phyloP scores from a whole-genome alignment of 169 alveolate species.

The Fabrea salina region DNA sequence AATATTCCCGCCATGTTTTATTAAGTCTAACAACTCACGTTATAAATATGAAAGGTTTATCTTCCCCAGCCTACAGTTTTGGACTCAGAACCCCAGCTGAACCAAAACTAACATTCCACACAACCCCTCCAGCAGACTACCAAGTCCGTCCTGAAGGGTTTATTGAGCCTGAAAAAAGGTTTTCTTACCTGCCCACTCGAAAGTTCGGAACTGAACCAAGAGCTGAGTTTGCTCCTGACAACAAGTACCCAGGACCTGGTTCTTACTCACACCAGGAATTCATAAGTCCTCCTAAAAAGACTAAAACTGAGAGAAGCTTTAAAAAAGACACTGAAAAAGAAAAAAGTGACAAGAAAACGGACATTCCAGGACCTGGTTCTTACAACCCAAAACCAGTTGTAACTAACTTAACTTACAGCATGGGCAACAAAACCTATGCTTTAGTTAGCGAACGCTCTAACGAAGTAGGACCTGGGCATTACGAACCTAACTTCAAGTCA shows the following conservation, averaged over 20 bases:
- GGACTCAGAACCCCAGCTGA: conserved; percentile 10
- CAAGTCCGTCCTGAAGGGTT: not conserved
- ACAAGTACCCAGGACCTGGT: conserved; percentile 26
- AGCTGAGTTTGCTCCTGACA: not conserved
- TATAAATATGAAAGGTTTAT: conserved; percentile 16
- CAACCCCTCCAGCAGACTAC: conserved; percentile 31
- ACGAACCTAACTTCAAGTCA: conserved; percentile 10
- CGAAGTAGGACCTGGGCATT: conserved; percentile 32
- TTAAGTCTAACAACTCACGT: too few species aligned
- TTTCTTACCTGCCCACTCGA: conserved; percentile 1
- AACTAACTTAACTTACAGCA: not conserved
- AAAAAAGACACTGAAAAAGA: not conserved
- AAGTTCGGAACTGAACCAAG: conserved; percentile 22
- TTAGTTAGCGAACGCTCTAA: not conserved
- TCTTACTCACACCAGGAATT: not conserved
- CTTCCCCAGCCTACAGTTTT: conserved; percentile 24
- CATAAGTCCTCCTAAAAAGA: not conserved
- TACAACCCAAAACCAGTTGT: conserved; percentile 3
- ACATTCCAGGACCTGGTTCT: conserved; percentile 23
- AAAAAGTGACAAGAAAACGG: conserved; percentile 25
- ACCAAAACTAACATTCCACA: conserved; percentile 16
- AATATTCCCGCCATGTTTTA: not conserved
- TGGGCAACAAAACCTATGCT: conserved; percentile 6
- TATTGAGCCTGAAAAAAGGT: too few species aligned
- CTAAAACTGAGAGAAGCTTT: not conserved